Evolutionary conservation across 805 yeast genomes (phyloP), one percentile per base, ranked within the genome.

Genomic region (Ogataea parapolymorpha): DNA sequence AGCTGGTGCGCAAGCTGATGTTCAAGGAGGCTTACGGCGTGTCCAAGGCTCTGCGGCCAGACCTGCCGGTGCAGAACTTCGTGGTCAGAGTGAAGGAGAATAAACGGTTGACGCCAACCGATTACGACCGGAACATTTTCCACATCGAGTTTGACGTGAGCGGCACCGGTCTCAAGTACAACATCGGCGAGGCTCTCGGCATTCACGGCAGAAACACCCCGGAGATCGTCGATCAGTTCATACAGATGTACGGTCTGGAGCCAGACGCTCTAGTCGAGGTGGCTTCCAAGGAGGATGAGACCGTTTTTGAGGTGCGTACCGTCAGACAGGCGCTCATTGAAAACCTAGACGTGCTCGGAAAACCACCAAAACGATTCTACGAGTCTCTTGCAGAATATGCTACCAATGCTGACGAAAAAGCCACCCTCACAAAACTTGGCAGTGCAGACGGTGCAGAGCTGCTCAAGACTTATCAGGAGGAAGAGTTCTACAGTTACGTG

Each of bases 181-280:
- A 82, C 49, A 88, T 91, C 59, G 98, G 98, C 62, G 98, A 91
- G 72, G 96, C 98, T 15, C 77, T 91, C 46, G 98, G 98, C 58
- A 78, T 91, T 45, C 97, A 91, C 57, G 96, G 95, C 35, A 81
- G 91, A 59, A 91, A 91, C 69, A 75, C 79, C 53, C 61, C 72
- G 29, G 74, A 67, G 13, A 74, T 70, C 27, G 96, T 90, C 39
- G 75, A 71, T 32, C 72, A 74, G 49, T 91, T 91, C 65, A 73
- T 91, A 53, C 55, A 70, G 15, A 73, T 70, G 58, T 91, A 89
- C 59, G 89, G 86, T 3, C 69, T 89, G 41, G 72, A 83, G 45
- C 81, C 84, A 37, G 74, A 84, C 44, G 77, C 80, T 16, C 61
- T 87, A 26, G 77, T 90, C 31, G 79, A 82, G 49, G 77, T 85